phyloP scores from a whole-genome alignment of 352 stramenopile genomes.

The Aphanomyces astaci region DNA sequence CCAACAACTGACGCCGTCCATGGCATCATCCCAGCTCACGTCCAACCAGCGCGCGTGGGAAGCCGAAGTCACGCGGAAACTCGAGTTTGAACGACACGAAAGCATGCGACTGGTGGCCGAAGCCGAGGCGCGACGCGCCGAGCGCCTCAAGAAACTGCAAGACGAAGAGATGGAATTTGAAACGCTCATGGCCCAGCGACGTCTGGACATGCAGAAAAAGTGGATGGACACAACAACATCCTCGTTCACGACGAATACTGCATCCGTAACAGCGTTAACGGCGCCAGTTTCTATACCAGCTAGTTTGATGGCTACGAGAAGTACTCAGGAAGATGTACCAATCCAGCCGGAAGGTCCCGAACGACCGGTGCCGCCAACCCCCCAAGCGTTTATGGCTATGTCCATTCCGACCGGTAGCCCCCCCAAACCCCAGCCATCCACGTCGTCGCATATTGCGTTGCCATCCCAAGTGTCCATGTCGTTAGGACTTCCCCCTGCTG shows the following conservation, averaged over 20 bases:
- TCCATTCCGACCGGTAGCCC: not conserved
- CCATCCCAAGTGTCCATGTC: not conserved
- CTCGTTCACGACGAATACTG: not conserved
- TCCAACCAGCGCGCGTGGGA: slow-evolving; percentile 57
- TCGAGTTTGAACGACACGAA: slow-evolving; percentile 38
- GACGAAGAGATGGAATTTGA: slow-evolving; percentile 68
- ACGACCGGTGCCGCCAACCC: not conserved
- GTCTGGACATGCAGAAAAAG: slow-evolving; percentile 47
- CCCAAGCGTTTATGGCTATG: not conserved
- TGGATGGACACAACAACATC: slow-evolving; percentile 24
- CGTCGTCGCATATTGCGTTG: not conserved
- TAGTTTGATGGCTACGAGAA: too few species aligned
- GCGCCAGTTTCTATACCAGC: not conserved
- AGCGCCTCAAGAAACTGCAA: slow-evolving; percentile 61
- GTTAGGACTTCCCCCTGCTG: not conserved
- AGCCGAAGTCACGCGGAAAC: slow-evolving; percentile 43
- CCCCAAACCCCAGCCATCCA: not conserved
- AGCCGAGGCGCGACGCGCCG: slow-evolving; percentile 39
- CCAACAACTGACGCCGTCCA: slow-evolving; percentile 41
- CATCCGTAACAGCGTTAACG: not conserved
- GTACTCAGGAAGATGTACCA: too few species aligned
- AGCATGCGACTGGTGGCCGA: slow-evolving; percentile 46
- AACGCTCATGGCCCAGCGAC: slow-evolving; percentile 51
- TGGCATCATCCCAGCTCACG: slow-evolving; percentile 43
- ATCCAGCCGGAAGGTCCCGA: too few species aligned